A percentile compares a stretch with the other conserved stretches of the same genome.
These are phyloP conservation scores for Cercospora brassicicola DNA, from an alignment of 2,329 filamentous ascomycete genomes.

Conservation along the genomic window DNA sequence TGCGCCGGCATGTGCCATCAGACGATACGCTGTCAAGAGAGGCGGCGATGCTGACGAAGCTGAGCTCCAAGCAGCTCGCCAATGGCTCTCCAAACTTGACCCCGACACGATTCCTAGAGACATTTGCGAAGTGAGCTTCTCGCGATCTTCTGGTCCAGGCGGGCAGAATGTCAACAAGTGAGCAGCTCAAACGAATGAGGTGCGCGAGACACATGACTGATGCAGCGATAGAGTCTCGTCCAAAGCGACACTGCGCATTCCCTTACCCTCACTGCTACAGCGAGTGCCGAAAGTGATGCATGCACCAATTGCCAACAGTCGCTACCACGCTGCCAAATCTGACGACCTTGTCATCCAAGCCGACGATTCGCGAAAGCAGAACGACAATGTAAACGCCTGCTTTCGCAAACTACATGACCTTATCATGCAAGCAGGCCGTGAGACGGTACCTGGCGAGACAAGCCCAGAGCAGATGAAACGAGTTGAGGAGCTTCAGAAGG, in stretches of 20 bases:
- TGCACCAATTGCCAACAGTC: conserved; percentile 52
- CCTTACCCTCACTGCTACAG: conserved; percentile 54
- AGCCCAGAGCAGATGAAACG: conserved; percentile 56
- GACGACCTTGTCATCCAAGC: conserved; percentile 61
- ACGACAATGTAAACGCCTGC: conserved; percentile 60
- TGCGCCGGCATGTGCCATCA: not conserved
- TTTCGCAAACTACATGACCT: conserved; percentile 59
- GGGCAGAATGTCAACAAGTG: conserved; percentile 71
- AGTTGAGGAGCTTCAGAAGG: conserved; percentile 58
- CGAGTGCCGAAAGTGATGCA: conserved; percentile 58
- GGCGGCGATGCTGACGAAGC: conserved; percentile 28
- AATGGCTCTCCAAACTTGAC: conserved; percentile 58
- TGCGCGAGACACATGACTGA: not conserved
- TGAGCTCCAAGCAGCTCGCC: conserved; percentile 47
- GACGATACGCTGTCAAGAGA: conserved; percentile 20
- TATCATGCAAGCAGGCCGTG: conserved; percentile 53
- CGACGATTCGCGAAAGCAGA: conserved; percentile 63
- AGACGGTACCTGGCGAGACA: conserved; percentile 61
- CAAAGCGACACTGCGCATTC: conserved; percentile 63
- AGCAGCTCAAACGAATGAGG: conserved; percentile 20
- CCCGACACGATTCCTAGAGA: conserved; percentile 56
- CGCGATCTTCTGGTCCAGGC: conserved; percentile 63
- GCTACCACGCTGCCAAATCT: conserved; percentile 57
- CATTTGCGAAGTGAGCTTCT: conserved; percentile 61
- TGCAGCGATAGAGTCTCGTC: conserved; percentile 59